Evolutionary conservation across 2,329 filamentous ascomycete genomes (phyloP), one percentile per base, ranked within the genome.

Genomic region (Sphaerulina vaccinii): DNA sequence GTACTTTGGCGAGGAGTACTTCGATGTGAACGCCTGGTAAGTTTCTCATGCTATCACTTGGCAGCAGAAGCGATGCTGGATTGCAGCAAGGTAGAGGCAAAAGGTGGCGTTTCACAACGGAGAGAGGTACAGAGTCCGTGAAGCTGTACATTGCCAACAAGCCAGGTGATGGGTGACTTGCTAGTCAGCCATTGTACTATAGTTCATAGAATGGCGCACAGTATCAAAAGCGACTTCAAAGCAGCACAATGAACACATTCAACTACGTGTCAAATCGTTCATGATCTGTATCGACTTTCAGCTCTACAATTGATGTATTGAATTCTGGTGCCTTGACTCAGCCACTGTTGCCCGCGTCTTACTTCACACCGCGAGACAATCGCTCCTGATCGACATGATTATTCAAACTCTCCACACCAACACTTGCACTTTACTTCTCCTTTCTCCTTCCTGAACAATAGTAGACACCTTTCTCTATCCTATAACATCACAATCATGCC

Each of bases 1-100:
- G 3, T 96, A 93, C 73, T 99, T 96, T 71, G 88, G 90, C 18
- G 95, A 97, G 84, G 92, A 97, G 73, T 96, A 95, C 68, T 97
- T 96, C 64, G 92, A 97, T 65, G 87, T 95, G 52, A 83, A 82
- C 64, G 89, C 90, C 42, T 96, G 90, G 89, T 95, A 84, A 52
- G 51, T 24, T 42, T 29, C 13, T 5, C 38, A n/a, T 39, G 37
- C 24, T 15, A 15, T 22, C 29, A 15, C 13, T 46, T n/a, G n/a
- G n/a, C n/a, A n/a, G n/a, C n/a, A n/a, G n/a, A n/a, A n/a, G n/a
- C n/a, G n/a, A n/a, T n/a, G n/a, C n/a, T n/a, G n/a, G n/a, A n/a
- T n/a, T n/a, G n/a, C n/a, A n/a, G n/a, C n/a, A n/a, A n/a, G n/a
- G n/a, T n/a, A n/a, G n/a, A n/a, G n/a, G n/a, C n/a, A n/a, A n/a